Evolutionary conservation across 768 basidiomycete genomes (phyloP).

Genomic region (Lactifluus subvellereus): DNA sequence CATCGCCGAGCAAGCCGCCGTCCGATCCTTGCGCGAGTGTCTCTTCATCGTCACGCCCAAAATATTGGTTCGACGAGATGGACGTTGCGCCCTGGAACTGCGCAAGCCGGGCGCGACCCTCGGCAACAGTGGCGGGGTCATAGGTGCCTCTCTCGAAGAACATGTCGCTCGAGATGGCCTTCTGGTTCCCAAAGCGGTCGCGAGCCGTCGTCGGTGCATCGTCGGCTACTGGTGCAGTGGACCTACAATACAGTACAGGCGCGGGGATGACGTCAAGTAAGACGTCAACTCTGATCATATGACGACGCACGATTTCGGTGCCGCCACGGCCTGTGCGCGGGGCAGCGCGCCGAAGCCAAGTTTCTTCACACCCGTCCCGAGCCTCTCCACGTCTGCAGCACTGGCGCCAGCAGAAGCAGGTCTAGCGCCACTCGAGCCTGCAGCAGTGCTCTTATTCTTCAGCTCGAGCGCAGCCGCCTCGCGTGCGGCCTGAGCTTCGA

Average conservation of each 20-base stretch:
- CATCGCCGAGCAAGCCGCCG: slow-evolving; percentile 49
- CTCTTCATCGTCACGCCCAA: slow-evolving; percentile 81
- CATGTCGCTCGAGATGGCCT: slow-evolving; percentile 97
- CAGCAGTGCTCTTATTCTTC: slow-evolving; percentile 32
- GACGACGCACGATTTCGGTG: slow-evolving; percentile 29
- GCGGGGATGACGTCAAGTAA: background rate
- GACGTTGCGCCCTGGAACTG: slow-evolving; percentile 87
- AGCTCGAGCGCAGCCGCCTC: slow-evolving; percentile 48
- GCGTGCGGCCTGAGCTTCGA: slow-evolving; percentile 66
- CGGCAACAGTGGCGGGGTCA: slow-evolving; percentile 61
- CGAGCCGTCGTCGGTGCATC: slow-evolving; percentile 75
- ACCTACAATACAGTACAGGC: slow-evolving; percentile 8
- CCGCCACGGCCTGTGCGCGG: slow-evolving; percentile 45
- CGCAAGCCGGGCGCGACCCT: slow-evolving; percentile 78
- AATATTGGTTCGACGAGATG: slow-evolving; percentile 95
- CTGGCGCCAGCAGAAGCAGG: slow-evolving; percentile 35
- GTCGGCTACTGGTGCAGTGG: slow-evolving; percentile 34
- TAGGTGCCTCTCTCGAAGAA: slow-evolving; percentile 89
- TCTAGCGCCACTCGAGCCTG: slow-evolving; percentile 29
- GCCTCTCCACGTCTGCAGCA: slow-evolving; percentile 46
- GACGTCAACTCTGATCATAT: background rate
- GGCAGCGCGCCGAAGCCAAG: slow-evolving; percentile 86
- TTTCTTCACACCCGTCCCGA: slow-evolving; percentile 68
- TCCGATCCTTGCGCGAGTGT: slow-evolving; percentile 41
- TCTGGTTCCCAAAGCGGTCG: slow-evolving; percentile 87